Evolutionary conservation across 2,329 filamentous ascomycete species (phyloP).

Genomic region (Aureobasidium sp.): DNA sequence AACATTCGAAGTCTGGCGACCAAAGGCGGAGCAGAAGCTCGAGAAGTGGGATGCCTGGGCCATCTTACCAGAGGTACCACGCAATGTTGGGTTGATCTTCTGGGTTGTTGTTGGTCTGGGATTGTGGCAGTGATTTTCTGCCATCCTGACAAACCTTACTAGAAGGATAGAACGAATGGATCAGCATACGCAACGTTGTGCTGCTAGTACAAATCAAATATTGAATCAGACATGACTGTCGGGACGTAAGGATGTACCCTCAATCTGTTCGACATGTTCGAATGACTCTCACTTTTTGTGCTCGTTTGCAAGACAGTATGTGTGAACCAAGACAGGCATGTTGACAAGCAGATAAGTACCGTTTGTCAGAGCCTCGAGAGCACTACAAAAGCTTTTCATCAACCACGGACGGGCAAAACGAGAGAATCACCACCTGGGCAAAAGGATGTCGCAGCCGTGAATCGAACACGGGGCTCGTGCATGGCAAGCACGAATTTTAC

Average conservation of each 20-base stretch:
- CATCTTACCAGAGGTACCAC: background rate
- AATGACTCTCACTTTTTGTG: too few species aligned
- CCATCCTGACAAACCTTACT: background rate
- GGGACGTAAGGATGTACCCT: too few species aligned
- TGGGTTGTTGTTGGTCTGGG: background rate
- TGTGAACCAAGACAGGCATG: too few species aligned
- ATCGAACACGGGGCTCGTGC: slow-evolving; percentile 12
- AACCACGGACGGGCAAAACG: too few species aligned
- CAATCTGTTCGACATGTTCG: too few species aligned
- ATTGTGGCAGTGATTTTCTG: background rate
- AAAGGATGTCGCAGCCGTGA: slow-evolving; percentile 9
- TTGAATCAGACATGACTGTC: too few species aligned
- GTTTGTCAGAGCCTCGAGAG: too few species aligned
- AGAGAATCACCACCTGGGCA: background rate
- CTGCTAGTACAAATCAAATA: background rate
- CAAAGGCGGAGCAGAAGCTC: slow-evolving; percentile 3
- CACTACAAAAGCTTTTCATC: too few species aligned
- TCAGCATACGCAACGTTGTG: background rate
- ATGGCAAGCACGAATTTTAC: slow-evolving; percentile 12
- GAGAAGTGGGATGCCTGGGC: slow-evolving; percentile 6
- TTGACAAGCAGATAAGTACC: too few species aligned
- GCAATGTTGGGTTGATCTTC: background rate
- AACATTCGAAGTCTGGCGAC: slow-evolving; percentile 4
- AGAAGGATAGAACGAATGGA: background rate
- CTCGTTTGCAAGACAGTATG: too few species aligned